phyloP scores from a whole-genome alignment of 139 green algal genomes.

The Picochlorum sp. region DNA sequence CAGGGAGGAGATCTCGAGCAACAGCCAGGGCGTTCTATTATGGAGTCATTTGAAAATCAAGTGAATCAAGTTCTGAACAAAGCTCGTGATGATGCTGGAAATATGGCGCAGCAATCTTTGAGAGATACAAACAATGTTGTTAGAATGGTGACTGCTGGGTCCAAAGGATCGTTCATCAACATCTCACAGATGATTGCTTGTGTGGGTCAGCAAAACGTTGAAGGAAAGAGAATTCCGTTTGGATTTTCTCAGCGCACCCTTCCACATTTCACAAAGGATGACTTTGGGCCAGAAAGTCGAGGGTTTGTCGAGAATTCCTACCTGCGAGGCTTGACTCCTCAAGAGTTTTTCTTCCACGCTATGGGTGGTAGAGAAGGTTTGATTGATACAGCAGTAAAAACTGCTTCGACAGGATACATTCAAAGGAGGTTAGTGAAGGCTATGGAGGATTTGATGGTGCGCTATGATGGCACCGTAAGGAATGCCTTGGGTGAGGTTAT shows the following conservation, averaged over 20 bases:
- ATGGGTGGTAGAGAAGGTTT: conserved; percentile 98
- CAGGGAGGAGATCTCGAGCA: conserved; percentile 83
- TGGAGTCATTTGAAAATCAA: conserved; percentile 91
- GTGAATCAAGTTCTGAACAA: conserved; percentile 90
- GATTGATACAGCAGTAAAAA: conserved; percentile 99
- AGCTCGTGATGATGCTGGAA: conserved; percentile 88
- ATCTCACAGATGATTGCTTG: conserved; percentile 99
- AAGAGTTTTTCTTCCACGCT: conserved; percentile 99
- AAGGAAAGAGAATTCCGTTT: conserved; percentile 98
- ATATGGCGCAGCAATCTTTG: conserved; percentile 67
- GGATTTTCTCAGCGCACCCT: conserved; percentile 88
- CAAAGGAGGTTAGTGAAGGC: conserved; percentile 93
- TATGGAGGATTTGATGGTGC: conserved; percentile 97
- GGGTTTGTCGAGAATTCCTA: conserved; percentile 99
- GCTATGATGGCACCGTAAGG: conserved; percentile 92
- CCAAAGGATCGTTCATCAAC: conserved; percentile 99
- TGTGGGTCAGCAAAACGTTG: conserved; percentile 99
- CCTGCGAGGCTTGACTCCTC: conserved; percentile 84
- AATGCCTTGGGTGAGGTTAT: conserved; percentile 80
- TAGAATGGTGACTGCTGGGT: conserved; percentile 92
- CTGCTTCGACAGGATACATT: conserved; percentile 78
- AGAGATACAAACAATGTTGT: conserved; percentile 96
- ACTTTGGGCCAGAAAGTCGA: conserved; percentile 88
- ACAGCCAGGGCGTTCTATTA: conserved; percentile 81
- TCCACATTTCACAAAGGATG: conserved; percentile 95